phyloP scores from a whole-genome alignment of 2,329 filamentous ascomycete species.

The Colletotrichum sp. region DNA sequence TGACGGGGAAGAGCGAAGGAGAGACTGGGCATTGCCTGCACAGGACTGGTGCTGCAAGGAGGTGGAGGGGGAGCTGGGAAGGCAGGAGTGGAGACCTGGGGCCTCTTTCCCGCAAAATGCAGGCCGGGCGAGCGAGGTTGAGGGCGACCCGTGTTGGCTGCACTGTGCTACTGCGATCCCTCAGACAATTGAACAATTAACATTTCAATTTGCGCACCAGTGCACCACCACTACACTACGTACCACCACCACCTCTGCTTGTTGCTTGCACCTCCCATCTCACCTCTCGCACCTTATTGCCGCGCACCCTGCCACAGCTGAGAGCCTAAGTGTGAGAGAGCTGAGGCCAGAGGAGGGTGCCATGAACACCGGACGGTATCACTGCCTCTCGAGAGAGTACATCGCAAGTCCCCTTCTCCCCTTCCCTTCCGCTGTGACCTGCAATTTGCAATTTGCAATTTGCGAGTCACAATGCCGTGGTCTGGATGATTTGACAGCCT shows the following conservation, averaged over 20 bases:
- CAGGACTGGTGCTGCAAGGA: constrained; percentile 9
- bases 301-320: not conserved
- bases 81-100: not conserved
- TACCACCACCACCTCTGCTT: not conserved
- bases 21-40: constrained; percentile 4
- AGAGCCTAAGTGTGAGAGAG: not conserved
- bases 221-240: not conserved
- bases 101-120: not conserved
- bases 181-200: constrained; percentile 1
- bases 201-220: not conserved
- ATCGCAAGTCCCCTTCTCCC: not conserved
- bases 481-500: not conserved
- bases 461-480: not conserved
- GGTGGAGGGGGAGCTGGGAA: constrained; percentile 1
- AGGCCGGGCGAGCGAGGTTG: not conserved
- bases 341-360: not conserved
- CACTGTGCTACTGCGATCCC: constrained; percentile 16
- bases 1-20: not conserved
- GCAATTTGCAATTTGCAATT: not conserved
- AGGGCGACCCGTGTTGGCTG: not conserved
- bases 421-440: not conserved
- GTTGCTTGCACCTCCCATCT: not conserved
- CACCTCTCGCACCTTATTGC: not conserved
- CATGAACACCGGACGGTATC: not conserved
- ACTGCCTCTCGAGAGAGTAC: not conserved